Conservation (phyloP, 306 rosid species). For the Prunus dulcis region DNA sequence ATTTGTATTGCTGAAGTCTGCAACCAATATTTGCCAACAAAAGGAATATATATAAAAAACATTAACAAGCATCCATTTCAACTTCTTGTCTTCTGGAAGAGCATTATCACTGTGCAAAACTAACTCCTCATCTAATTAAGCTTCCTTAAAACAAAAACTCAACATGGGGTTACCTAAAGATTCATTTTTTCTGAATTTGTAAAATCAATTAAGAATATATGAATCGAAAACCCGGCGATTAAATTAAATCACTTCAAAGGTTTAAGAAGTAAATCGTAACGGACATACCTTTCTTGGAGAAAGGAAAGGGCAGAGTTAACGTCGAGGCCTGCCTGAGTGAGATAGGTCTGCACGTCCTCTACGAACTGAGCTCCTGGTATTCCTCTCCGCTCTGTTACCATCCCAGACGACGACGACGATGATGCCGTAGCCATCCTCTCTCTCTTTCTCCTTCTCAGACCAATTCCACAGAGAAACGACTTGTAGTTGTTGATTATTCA, state of each 20-base stretch:
- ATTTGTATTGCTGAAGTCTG: slow-evolving; percentile 96
- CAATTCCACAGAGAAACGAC: not conserved
- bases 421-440: slow-evolving; percentile 48
- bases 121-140: not conserved
- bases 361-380: slow-evolving; percentile 94
- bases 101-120: slow-evolving; percentile 1
- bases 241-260: not conserved
- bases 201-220: not conserved
- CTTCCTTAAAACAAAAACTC: not conserved
- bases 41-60: not conserved
- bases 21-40: slow-evolving; percentile 18
- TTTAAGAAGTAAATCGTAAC: not conserved
- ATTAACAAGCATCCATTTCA: not conserved
- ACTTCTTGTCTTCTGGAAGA: not conserved
- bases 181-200: not conserved
- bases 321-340: slow-evolving; percentile 60
- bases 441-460: not conserved
- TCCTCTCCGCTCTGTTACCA: slow-evolving; percentile 73
- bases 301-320: slow-evolving; percentile 68
- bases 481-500: not conserved
- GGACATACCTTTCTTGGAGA: slow-evolving; percentile 60
- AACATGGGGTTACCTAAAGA: not conserved
- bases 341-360: slow-evolving; percentile 83
- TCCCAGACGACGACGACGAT: slow-evolving; percentile 34
- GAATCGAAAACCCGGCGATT: not conserved